Evolutionary conservation across 1,139 yeast species (phyloP).

Genomic region (Yamadazyma triangularis): DNA sequence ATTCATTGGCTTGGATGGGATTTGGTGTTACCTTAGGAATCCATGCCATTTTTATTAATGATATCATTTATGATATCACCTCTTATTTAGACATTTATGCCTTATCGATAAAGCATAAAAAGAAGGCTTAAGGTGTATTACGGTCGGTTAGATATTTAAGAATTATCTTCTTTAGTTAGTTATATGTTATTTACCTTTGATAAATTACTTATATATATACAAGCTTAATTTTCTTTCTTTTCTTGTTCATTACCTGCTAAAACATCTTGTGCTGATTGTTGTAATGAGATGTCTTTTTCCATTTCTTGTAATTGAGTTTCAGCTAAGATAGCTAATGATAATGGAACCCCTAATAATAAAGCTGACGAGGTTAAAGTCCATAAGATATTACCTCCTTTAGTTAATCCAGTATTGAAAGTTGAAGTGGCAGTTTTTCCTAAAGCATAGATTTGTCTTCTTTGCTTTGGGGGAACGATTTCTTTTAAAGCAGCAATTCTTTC

Average conservation of each 20-base stretch:
- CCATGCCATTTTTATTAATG: conserved; percentile 75
- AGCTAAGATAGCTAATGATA: conserved; percentile 80
- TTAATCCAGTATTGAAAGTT: conserved; percentile 41
- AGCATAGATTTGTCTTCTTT: conserved; percentile 51
- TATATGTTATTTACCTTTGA: conserved; percentile 1
- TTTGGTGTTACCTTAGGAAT: conserved; percentile 73
- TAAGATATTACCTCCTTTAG: conserved; percentile 66
- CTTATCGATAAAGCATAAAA: conserved; percentile 76
- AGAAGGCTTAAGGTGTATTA: conserved; percentile 31
- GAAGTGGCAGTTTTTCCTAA: conserved; percentile 32
- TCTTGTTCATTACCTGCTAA: conserved; percentile 72
- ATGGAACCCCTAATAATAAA: conserved; percentile 86
- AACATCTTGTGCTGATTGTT: conserved; percentile 79
- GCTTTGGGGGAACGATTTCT: conserved; percentile 87
- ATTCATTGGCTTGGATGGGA: conserved; percentile 62
- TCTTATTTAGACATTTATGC: conserved; percentile 82
- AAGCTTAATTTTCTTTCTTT: conserved; percentile 18
- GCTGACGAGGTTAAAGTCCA: conserved; percentile 87
- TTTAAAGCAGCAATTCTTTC: conserved; percentile 90
- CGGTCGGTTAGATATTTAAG: conserved; percentile 3
- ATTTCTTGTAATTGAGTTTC: conserved; percentile 92
- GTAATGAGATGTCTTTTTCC: conserved; percentile 88
- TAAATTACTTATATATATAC: conserved; percentile 15
- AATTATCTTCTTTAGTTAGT: background rate
- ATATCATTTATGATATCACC: conserved; percentile 81